Conservation (phyloP, 768 basidiomycete genomes). For the Amanita subjunquillea region DNA sequence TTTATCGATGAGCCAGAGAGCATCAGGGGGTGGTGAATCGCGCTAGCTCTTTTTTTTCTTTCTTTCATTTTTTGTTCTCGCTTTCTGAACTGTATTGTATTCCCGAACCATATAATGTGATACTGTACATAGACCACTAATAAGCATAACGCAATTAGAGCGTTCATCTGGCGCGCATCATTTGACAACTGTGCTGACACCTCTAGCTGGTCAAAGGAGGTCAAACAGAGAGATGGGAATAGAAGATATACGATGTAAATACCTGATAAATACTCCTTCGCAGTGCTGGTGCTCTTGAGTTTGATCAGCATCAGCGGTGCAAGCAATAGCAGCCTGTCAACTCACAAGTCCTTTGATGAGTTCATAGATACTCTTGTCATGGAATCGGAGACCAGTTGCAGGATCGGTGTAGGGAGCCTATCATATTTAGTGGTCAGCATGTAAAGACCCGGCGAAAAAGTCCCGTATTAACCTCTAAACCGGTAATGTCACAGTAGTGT, state of each 20-base stretch:
- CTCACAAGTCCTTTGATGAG: conserved; percentile 64
- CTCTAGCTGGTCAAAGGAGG: conserved; percentile 20
- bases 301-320: background rate
- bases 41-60: background rate
- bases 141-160: background rate
- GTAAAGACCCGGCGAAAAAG: background rate
- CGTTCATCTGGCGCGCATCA: conserved; percentile 6
- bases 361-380: conserved; percentile 83
- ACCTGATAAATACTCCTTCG: conserved; percentile 71
- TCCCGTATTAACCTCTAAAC: conserved; percentile 47
- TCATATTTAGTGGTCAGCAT: background rate
- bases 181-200: conserved; percentile 28
- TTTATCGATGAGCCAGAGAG: conserved; percentile 59
- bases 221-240: background rate
- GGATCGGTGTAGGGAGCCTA: conserved; percentile 83
- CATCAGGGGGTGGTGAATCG: conserved; percentile 10
- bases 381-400: conserved; percentile 67
- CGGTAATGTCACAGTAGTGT: conserved; percentile 82
- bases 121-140: background rate
- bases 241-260: conserved; percentile 9
- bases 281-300: conserved; percentile 52
- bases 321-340: background rate
- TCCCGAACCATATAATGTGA: background rate
- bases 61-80: background rate
- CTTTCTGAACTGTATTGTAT: background rate